Base-by-base conservation (phyloP, 2,329 filamentous ascomycete genomes). In the Lasiodiplodia gonubiensis region DNA sequence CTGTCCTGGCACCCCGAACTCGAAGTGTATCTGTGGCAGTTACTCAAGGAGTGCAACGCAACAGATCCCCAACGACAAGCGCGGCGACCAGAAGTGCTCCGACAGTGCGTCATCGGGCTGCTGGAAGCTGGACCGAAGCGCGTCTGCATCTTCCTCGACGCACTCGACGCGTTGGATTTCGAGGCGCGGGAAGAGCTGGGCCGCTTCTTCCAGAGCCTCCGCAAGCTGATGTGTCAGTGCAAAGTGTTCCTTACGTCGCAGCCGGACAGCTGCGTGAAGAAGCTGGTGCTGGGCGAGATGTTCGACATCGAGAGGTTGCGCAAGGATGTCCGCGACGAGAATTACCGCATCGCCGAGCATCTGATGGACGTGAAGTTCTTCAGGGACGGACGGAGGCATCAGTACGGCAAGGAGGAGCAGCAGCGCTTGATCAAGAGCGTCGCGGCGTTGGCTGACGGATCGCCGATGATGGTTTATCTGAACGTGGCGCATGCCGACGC, bases 221-320 rank as follows among this genome's bases (percentile, higher is more conserved):
- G 42, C n/a, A 27, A 25, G n/a, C 3, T 27, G 21, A 11, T 39
- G 21, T 21, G 39, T n/a, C 53, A 21, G 10, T 48, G 30, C 39
- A 66, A 59, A 23, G 18, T 66, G 2, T 66, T 66, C 27, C n/a
- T 59, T 2, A 59, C 64, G 2, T 66, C 64, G 6, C 42, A 54
- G 10, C 53, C 46, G 5, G 30, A 51, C 25, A 33, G 27, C 1
- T 16, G 39, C 21, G n/a, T 66, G 14, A 66, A 59, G 53, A 35
- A 30, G 14, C 12, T 12, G 2, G 16, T 59, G 8, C 53, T 53
- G 14, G 64, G 64, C 5, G 23, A 51, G 14, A 16, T 14, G 0
- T 59, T 66, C 8, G 21, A 49, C 10, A 63, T 63, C 42, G 16
- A 1, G 2, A 42, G 35, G 3, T 33, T 42, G n/a, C 48, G 39